Evolutionary conservation across 1,139 yeast species (phyloP).

Genomic region (Hansenula lynferdii): DNA sequence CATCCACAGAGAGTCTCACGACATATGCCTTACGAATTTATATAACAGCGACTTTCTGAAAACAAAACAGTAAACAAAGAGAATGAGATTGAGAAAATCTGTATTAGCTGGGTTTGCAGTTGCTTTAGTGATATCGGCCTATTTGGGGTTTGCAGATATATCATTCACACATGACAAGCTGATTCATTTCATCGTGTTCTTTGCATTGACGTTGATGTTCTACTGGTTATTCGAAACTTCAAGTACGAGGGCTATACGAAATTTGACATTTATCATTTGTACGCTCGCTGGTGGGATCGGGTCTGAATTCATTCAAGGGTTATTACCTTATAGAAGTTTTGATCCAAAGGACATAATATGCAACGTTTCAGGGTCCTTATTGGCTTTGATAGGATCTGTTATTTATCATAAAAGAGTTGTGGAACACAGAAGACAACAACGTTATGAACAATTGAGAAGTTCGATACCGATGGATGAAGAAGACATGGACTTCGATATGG

Average conservation of each 20-base stretch:
- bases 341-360: constrained; percentile 43
- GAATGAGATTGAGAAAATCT: constrained; percentile 18
- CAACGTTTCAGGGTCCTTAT: constrained; percentile 32
- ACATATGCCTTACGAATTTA: background rate
- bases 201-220: constrained; percentile 44
- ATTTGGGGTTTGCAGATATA: constrained; percentile 41
- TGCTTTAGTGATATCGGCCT: constrained; percentile 24
- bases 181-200: constrained; percentile 44
- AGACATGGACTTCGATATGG: constrained; percentile 26
- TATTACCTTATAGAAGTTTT: constrained; percentile 42
- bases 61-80: constrained; percentile 14
- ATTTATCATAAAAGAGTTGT: constrained; percentile 16
- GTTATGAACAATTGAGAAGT: constrained; percentile 20
- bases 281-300: constrained; percentile 40
- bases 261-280: constrained; percentile 38
- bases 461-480: constrained; percentile 21
- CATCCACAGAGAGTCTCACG: too few relatives aligned
- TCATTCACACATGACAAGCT: constrained; percentile 46
- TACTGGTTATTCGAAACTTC: constrained; percentile 38
- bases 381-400: constrained; percentile 17
- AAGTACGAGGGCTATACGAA: constrained; percentile 30
- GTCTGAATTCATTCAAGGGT: constrained; percentile 46
- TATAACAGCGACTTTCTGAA: background rate
- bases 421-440: constrained; percentile 15
- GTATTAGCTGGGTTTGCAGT: constrained; percentile 20